These are phyloP conservation scores for Myxozyma lipomycoides DNA, from an alignment of 805 yeast genomes.

Conservation along the genomic window DNA sequence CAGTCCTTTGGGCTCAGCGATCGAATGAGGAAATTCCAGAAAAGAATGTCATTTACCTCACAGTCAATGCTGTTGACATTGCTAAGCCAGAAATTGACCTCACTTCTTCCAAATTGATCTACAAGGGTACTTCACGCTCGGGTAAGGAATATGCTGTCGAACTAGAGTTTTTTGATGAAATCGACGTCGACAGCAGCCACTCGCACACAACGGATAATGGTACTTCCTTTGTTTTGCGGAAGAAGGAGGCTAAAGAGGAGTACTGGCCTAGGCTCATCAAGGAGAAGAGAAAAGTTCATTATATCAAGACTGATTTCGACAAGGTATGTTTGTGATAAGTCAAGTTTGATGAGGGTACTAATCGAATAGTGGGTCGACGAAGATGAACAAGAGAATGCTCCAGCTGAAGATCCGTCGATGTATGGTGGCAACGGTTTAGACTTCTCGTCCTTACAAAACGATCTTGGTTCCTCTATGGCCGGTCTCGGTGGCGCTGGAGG, in stretches of 20 bases:
- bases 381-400: conserved; percentile 84
- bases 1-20: conserved; percentile 94
- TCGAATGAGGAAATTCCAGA: conserved; percentile 66
- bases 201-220: conserved; percentile 61
- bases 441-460: conserved; percentile 39
- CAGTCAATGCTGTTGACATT: conserved; percentile 71
- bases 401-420: conserved; percentile 44
- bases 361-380: conserved; percentile 81
- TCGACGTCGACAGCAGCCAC: conserved; percentile 61
- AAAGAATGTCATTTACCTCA: conserved; percentile 72
- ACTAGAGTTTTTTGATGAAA: conserved; percentile 71
- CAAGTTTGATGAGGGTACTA: neutral
- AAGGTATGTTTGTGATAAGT: conserved; percentile 35
- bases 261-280: conserved; percentile 95
- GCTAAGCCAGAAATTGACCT: conserved; percentile 58
- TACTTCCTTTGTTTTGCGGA: conserved; percentile 60
- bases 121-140: conserved; percentile 49
- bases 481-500: conserved; percentile 38
- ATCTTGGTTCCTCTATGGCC: conserved; percentile 40
- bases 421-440: conserved; percentile 37
- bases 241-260: conserved; percentile 64
- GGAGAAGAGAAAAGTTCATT: conserved; percentile 73
- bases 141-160: conserved; percentile 53
- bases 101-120: conserved; percentile 51
- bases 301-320: conserved; percentile 90